These are phyloP conservation scores for Cyberlindnera mrakii DNA, from an alignment of 805 yeast species.

Conservation along the genomic window DNA sequence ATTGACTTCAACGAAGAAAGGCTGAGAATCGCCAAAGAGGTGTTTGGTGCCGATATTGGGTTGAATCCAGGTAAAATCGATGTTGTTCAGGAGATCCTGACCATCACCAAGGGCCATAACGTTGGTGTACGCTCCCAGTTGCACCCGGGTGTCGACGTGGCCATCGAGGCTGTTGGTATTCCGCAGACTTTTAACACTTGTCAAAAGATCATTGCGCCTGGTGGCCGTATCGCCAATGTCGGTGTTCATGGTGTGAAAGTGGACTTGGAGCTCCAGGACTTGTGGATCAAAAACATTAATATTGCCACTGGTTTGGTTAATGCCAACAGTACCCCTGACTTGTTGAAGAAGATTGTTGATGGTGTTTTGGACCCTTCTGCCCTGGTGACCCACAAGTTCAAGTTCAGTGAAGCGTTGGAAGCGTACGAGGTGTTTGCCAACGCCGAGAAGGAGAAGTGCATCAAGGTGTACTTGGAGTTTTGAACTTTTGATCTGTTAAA, in stretches of 20 bases:
- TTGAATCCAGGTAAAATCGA: conserved; percentile 46
- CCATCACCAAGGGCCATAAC: conserved; percentile 22
- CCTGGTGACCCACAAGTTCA: conserved; percentile 56
- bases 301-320: conserved; percentile 46
- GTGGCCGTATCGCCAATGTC: conserved; percentile 61
- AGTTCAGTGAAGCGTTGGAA: conserved; percentile 46
- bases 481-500: conserved; percentile 1
- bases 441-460: conserved; percentile 50
- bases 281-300: conserved; percentile 39
- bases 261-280: conserved; percentile 35
- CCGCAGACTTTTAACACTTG: conserved; percentile 56
- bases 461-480: conserved; percentile 33
- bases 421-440: conserved; percentile 56
- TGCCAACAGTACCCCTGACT: conserved; percentile 35
- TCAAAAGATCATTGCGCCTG: conserved; percentile 46
- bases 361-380: conserved; percentile 36
- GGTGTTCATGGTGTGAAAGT: conserved; percentile 46
- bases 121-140: conserved; percentile 21
- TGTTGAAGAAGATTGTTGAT: conserved; percentile 30
- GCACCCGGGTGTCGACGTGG: conserved; percentile 52
- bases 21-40: conserved; percentile 47
- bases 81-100: conserved; percentile 32
- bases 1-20: conserved; percentile 56
- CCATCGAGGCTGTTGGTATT: conserved; percentile 60
- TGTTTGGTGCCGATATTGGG: conserved; percentile 53